Conservation (phyloP, 805 yeast genomes). For the Aciculoconidium aculeatum region DNA sequence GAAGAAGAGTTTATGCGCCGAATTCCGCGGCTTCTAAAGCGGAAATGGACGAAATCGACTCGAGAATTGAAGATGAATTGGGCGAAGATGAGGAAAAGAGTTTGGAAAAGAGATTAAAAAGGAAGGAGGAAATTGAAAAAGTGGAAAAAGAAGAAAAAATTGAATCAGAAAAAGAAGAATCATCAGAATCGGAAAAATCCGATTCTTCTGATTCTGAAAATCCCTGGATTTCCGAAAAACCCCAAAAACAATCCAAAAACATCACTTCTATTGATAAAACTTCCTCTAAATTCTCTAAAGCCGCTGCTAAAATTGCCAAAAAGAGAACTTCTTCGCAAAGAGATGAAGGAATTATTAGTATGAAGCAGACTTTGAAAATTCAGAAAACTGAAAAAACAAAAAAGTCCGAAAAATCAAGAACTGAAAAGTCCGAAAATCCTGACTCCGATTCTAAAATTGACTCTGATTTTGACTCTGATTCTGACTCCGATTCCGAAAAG, state of each 20-base stretch:
- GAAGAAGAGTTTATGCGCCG: conserved; percentile 80
- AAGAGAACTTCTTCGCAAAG: conserved; percentile 28
- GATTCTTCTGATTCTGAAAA: conserved; percentile 18
- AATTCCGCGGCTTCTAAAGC: conserved; percentile 38
- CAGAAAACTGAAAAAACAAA: conserved; percentile 35
- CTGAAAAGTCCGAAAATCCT: conserved; percentile 33
- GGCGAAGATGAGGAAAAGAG: conserved; percentile 46
- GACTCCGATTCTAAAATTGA: conserved; percentile 28
- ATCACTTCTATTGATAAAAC: conserved; percentile 26
- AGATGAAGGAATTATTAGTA: conserved; percentile 40
- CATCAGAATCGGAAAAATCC: conserved; percentile 10
- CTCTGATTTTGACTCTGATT: conserved; percentile 39
- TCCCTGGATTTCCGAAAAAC: conserved; percentile 31
- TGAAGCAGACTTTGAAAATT: conserved; percentile 49
- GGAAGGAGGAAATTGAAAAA: conserved; percentile 10
- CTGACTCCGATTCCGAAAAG: conserved; percentile 19
- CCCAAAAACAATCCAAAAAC: conserved; percentile 25
- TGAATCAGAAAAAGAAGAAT: conserved; percentile 16
- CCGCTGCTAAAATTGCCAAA: conserved; percentile 35
- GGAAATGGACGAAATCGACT: conserved; percentile 27
- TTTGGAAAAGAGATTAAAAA: conserved; percentile 36
- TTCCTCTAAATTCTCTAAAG: conserved; percentile 33
- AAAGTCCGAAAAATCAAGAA: too few relatives aligned
- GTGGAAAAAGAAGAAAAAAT: conserved; percentile 17
- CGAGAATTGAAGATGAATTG: conserved; percentile 37